Base-by-base conservation (phyloP, 2,329 filamentous ascomycete genomes). In the Xenoacremonium recifei region DNA sequence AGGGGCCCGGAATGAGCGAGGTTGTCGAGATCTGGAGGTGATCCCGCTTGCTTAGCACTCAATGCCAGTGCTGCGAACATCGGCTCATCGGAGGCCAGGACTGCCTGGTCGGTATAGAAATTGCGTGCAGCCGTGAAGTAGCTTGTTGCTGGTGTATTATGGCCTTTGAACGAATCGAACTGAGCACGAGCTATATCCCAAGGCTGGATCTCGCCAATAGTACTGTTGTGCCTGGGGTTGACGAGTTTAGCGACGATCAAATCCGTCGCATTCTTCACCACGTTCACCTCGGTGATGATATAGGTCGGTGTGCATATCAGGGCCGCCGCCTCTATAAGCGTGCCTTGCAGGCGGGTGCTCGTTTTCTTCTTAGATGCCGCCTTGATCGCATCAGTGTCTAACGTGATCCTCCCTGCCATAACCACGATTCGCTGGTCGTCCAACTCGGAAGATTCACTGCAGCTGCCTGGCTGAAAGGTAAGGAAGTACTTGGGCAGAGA, bases 41-140 rank as follows among this genome's bases (percentile, higher is more conserved):
- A 50, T 10, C 45, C 46, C 6, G 49, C 45, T 7, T 57, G 48
- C 17, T 51, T 53, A 36, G 47, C 48, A 11, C 53, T 50, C 43
- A 62, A 50, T 3, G 56, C 54, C 21, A 68, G 45, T 1, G 62
- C 62, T 11, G 63, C 59, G 25, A 59, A 60, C 55, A 68, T 62
- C 15, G 59, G 50, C 23, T 60, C 41, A 20, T 68, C 63, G 3
- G 58, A 51, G 12, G 59, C 58, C 10, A 68, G 40, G n/a, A 61
- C 37, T 0, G 51, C 48, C 3, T 56, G 40, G 1, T 39, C 40
- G 3, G 49, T 37, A 31, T 64, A 64, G 9, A 57, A 40, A 7
- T 21, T 32, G 9, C 42, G 37, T 3, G 43, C 34, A 1, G 13
- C 36, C 4, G 36, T 20, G 29, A 50, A 47, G 3, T 45, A 32